These are phyloP conservation scores for Solanum lycopersicoides DNA, from an alignment of 257 asterid species.

Conservation along the genomic window DNA sequence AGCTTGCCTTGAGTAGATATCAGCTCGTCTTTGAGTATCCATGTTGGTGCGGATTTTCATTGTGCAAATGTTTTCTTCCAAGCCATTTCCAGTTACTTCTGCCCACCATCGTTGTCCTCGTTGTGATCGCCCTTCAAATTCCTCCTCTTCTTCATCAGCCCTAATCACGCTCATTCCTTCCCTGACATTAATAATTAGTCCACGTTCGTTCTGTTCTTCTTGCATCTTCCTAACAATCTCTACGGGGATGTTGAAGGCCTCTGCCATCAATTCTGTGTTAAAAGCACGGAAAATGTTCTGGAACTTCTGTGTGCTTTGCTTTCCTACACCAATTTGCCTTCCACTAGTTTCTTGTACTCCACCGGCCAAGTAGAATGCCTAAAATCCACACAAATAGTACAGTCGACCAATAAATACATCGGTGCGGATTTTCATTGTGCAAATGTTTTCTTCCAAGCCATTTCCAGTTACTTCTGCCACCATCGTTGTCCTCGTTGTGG, in stretches of 20 bases:
- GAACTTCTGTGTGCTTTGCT: conserved; percentile 8
- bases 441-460: too few species aligned
- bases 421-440: too few species aligned
- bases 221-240: conserved; percentile 33
- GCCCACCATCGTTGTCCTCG: neutral
- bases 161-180: conserved; percentile 30
- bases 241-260: conserved; percentile 36
- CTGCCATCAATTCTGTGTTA: conserved; percentile 42
- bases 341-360: conserved; percentile 17
- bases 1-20: conserved; percentile 47
- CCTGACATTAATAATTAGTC: conserved; percentile 33
- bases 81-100: conserved; percentile 11
- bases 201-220: conserved; percentile 25
- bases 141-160: conserved; percentile 29
- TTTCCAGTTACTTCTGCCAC: too few species aligned
- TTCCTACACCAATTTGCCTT: neutral
- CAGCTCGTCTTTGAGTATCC: conserved; percentile 32
- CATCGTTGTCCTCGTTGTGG: too few species aligned
- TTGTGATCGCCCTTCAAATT: neutral
- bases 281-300: conserved; percentile 38
- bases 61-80: conserved; percentile 45
- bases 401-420: neutral
- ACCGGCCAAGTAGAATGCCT: conserved; percentile 61
- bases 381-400: neutral
- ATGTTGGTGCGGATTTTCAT: conserved; percentile 37